A percentile compares a stretch with the other conserved stretches of the same genome.
Evolutionary conservation across 306 rosid genomes (phyloP).

Genomic region (Corylus avellana): DNA sequence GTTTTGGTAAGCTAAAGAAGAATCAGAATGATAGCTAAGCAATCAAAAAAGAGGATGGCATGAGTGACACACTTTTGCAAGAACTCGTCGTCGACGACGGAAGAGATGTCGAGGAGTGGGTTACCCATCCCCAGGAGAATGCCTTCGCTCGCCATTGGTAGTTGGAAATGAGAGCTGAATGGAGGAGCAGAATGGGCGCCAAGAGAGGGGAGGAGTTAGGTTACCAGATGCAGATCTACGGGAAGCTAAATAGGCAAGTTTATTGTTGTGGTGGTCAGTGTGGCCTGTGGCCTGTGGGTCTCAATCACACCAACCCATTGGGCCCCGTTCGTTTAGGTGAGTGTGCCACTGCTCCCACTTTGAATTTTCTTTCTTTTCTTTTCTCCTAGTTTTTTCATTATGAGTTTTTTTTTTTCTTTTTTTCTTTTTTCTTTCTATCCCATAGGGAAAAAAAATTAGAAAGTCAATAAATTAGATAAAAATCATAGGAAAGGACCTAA

Average conservation of each 20-base stretch:
- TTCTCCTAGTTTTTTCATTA: no score
- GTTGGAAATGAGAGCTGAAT: slow-evolving; percentile 3
- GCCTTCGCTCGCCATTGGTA: slow-evolving; percentile 64
- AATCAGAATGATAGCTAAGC: neutral
- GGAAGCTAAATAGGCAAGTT: neutral
- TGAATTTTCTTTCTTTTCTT: no score
- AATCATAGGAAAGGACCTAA: no score
- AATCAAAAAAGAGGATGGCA: neutral
- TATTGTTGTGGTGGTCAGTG: neutral
- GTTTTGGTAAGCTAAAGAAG: neutral
- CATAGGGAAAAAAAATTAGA: no score
- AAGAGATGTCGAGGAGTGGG: slow-evolving; percentile 88
- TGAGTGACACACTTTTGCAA: slow-evolving; percentile 49
- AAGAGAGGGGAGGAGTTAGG: neutral
- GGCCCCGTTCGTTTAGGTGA: neutral
- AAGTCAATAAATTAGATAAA: neutral
- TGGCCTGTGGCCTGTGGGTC: neutral
- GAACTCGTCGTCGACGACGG: slow-evolving; percentile 67
- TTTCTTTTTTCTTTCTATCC: no score
- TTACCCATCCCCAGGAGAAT: slow-evolving; percentile 89
- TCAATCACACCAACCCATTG: neutral
- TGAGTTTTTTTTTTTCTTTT: no score
- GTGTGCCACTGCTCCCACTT: neutral
- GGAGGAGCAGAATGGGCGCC: neutral
- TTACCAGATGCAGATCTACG: neutral